A percentile compares a stretch with the other conserved stretches of the same genome.
phyloP scores from a whole-genome alignment of 345 rosid species.

The Eutrema yunnanense region DNA sequence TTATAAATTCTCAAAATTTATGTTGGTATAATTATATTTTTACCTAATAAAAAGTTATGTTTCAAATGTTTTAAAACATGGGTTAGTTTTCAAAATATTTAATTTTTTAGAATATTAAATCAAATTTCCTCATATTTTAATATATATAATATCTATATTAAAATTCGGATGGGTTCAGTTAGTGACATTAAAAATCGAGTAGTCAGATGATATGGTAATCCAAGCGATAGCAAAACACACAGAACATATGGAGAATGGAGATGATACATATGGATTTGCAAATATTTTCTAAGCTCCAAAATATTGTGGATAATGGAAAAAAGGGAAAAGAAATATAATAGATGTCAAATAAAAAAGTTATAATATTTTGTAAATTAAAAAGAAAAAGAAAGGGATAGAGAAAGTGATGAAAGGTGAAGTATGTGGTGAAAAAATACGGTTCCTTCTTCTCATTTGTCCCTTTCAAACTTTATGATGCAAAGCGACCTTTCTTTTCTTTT shows the following conservation, averaged over 20 bases:
- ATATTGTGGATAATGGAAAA: background rate
- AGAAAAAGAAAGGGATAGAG: constrained; percentile 10
- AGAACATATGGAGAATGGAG: background rate
- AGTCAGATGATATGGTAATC: background rate
- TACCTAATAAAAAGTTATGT: too few species aligned
- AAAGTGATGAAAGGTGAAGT: constrained; percentile 32
- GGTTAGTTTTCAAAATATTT: too few species aligned
- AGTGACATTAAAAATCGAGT: background rate
- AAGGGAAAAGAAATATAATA: background rate
- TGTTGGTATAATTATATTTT: too few species aligned
- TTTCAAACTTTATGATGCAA: constrained; percentile 53
- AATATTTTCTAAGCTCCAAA: background rate
- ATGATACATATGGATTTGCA: constrained; percentile 8
- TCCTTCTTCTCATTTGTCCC: constrained; percentile 37
- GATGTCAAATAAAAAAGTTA: too few species aligned
- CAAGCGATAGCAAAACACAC: background rate
- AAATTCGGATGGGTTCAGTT: background rate
- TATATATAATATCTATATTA: too few species aligned
- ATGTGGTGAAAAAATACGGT: constrained; percentile 49
- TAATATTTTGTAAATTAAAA: background rate
- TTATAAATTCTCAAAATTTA: too few species aligned
- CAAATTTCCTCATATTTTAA: too few species aligned
- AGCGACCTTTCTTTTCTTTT: constrained; percentile 5
- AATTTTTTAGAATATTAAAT: too few species aligned
- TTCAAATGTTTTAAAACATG: too few species aligned